A percentile compares a stretch with the other conserved stretches of the same genome.
Conservation (phyloP, 306 rosid genomes). For the Fragaria vesca region DNA sequence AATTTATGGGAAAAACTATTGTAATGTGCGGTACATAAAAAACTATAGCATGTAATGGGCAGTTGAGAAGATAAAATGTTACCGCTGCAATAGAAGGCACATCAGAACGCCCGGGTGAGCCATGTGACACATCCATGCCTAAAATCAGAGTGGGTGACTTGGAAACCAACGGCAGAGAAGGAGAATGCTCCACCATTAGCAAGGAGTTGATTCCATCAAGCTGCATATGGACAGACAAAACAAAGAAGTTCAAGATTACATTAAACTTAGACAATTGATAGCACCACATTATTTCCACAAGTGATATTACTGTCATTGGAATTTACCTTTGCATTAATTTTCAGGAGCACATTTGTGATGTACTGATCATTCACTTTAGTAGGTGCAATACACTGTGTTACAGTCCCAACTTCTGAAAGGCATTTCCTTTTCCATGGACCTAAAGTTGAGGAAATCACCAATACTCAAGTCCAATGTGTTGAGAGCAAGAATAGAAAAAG, state of each 20-base stretch:
- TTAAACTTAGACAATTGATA: no score
- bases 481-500: neutral
- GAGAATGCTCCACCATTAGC: constrained; percentile 25
- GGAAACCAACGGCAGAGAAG: constrained; percentile 32
- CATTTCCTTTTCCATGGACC: constrained; percentile 48
- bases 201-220: no score
- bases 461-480: neutral
- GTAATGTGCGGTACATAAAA: no score
- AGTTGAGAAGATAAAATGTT: no score
- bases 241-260: neutral
- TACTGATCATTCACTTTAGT: constrained; percentile 39
- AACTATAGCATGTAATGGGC: no score
- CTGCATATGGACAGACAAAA: neutral
- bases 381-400: constrained; percentile 25
- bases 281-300: no score
- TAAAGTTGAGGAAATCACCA: neutral
- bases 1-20: no score
- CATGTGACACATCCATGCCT: constrained; percentile 24
- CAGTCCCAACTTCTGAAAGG: constrained; percentile 33
- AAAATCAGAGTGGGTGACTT: constrained; percentile 38
- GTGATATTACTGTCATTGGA: neutral
- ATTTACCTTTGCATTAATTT: constrained; percentile 40
- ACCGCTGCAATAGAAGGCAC: constrained; percentile 53
- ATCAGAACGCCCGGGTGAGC: constrained; percentile 42
- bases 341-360: constrained; percentile 45